These are phyloP conservation scores for Leccinum pachyderme DNA, from an alignment of 1,284 basidiomycete species.

Conservation along the genomic window DNA sequence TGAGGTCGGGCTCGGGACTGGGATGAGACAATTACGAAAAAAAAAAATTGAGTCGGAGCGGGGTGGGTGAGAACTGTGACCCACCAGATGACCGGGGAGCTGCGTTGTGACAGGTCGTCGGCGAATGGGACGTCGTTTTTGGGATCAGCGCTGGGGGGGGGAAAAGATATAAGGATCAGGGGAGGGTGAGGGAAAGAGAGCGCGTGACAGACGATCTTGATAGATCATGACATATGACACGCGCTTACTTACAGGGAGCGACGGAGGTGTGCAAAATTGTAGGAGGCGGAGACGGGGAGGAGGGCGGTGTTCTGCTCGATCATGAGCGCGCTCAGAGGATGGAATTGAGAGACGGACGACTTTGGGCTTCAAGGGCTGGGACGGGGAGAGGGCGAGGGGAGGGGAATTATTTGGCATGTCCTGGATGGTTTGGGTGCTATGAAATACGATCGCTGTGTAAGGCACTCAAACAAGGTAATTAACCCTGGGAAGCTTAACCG, in stretches of 20 bases:
- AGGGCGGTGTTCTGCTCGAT: constrained; percentile 41
- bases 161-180: constrained; percentile 13
- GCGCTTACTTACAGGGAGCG: constrained; percentile 46
- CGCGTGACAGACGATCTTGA: constrained; percentile 27
- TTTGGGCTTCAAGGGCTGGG: constrained; percentile 14
- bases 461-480: constrained; percentile 34
- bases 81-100: constrained; percentile 50
- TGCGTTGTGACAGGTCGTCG: constrained; percentile 47
- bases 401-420: not conserved
- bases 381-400: constrained; percentile 7
- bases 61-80: constrained; percentile 25
- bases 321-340: constrained; percentile 30
- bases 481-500: constrained; percentile 36
- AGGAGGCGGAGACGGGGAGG: constrained; percentile 47
- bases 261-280: constrained; percentile 62
- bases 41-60: constrained; percentile 22
- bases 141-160: constrained; percentile 34
- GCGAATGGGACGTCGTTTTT: constrained; percentile 40
- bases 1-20: constrained; percentile 44
- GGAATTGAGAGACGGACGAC: constrained; percentile 7
- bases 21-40: constrained; percentile 12
- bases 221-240: constrained; percentile 32
- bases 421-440: constrained; percentile 14
- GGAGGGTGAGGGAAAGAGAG: not conserved
- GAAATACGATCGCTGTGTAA: constrained; percentile 37